Conservation (phyloP, 495 filamentous ascomycete species). For the Aspergillus sclerotioniger region DNA sequence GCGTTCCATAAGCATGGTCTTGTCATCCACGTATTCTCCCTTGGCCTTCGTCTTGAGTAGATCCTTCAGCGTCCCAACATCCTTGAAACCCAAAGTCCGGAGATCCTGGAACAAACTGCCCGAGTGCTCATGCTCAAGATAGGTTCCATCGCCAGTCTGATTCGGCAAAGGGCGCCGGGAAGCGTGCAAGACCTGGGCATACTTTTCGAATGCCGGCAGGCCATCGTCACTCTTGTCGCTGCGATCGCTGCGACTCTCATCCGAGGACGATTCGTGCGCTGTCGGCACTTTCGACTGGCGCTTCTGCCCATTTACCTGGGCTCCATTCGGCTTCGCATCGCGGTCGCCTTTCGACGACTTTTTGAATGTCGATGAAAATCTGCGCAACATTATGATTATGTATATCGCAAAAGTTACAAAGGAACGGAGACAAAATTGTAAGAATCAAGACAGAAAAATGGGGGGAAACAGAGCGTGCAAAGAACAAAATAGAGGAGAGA, state of each 20-base stretch:
- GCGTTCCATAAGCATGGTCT: conserved; percentile 78
- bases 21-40: conserved; percentile 66
- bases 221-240: conserved; percentile 42
- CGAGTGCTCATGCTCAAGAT: conserved; percentile 48
- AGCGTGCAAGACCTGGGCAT: conserved; percentile 63
- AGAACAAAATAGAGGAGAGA: conserved; percentile 3
- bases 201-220: conserved; percentile 55
- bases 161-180: conserved; percentile 63
- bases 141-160: conserved; percentile 62
- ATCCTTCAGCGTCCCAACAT: conserved; percentile 54
- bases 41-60: conserved; percentile 50
- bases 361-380: conserved; percentile 53
- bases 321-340: conserved; percentile 38
- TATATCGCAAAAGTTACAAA: conserved; percentile 16
- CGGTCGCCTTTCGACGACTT: conserved; percentile 32
- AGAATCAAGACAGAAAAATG: conserved; percentile 16
- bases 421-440: conserved; percentile 3
- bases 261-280: conserved; percentile 29
- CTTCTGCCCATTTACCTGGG: conserved; percentile 32
- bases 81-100: conserved; percentile 58
- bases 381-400: conserved; percentile 45
- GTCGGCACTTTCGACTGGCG: conserved; percentile 40
- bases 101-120: conserved; percentile 63
- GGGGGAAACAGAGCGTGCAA: conserved; percentile 6
- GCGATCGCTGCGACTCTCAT: conserved; percentile 15